Evolutionary conservation across 257 asterid species (phyloP), one percentile per base, ranked within the genome.

Genomic region (Lantana camara): DNA sequence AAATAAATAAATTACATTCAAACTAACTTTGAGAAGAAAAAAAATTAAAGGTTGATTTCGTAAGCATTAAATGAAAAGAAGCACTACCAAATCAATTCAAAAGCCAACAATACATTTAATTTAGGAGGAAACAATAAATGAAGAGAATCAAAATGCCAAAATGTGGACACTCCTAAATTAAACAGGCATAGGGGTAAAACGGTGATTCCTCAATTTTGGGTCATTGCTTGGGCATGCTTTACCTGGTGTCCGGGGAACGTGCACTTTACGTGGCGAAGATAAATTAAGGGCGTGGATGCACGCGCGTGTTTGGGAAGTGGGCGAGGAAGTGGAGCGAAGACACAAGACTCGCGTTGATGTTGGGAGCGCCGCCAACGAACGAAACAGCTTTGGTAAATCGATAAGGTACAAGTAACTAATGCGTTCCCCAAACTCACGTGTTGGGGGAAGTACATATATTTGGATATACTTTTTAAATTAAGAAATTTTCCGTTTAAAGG

Each of bases 181-280:
- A 57, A 67, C 7, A 5, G 11, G 40, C 1, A 0, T 29, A 63
- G 48, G 71, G 76, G 68, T 14, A 65, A 58, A 41, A 58, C 7
- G 3, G 73, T 66, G 29, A 41, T 50, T 50, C 7, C 9, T 4
- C 0, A n/a, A 46, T 10, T 3, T 22, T 23, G 55, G 77, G 77
- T 60, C 68, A 23, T 57, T 32, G 57, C 58, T 14, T 58, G 67
- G 64, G 77, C 71, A 71, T 71, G 74, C 57, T 69, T n/a, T 60
- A 70, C 66, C 66, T 63, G 63, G 72, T 64, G 73, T 59, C 62
- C 44, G 68, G 17, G 19, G 46, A 65, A 50, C 50, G 63, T 34
- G 72, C 53, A 5, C 34, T 7, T 42, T 55, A 29, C 68, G 72
- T 72, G 63, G 58, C 72, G n/a, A 34, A 57, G 34, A 29, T 5